These are phyloP conservation scores for Mallotus nudiflorus DNA, from an alignment of 345 rosid species.

Conservation along the genomic window DNA sequence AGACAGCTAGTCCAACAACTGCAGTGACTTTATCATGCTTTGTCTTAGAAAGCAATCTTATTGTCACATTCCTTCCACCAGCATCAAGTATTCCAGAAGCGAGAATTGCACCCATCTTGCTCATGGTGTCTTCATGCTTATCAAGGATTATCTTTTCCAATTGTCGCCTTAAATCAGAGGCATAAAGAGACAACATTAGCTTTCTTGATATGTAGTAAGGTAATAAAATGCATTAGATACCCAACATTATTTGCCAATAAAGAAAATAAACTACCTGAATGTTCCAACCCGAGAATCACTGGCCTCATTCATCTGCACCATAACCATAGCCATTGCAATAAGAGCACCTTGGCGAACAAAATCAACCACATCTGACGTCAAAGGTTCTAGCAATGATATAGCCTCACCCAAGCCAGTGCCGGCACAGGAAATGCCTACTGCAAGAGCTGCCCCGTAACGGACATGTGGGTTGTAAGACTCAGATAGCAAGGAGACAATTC, in stretches of 20 bases:
- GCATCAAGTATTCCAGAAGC: conserved; percentile 99
- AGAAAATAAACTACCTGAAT: conserved; percentile 58
- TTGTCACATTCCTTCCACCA: conserved; percentile 99
- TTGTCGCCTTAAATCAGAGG: conserved; percentile 63
- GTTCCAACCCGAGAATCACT: conserved; percentile 96
- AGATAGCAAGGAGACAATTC: conserved; percentile 91
- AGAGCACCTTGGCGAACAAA: conserved; percentile 99
- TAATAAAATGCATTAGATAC: not conserved
- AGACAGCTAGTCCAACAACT: conserved; percentile 95
- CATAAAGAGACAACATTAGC: not conserved
- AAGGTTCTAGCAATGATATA: conserved; percentile 94
- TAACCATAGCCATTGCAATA: conserved; percentile 99
- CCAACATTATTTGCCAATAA: not conserved
- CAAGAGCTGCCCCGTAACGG: conserved; percentile 99
- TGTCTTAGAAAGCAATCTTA: conserved; percentile 89
- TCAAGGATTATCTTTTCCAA: conserved; percentile 92
- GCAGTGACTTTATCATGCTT: conserved; percentile 96
- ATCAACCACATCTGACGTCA: conserved; percentile 96
- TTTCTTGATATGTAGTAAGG: not conserved
- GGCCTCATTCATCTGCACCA: conserved; percentile 95
- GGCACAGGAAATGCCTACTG: conserved; percentile 99
- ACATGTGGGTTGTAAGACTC: conserved; percentile 99
- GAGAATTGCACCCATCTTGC: conserved; percentile 99
- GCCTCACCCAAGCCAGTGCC: conserved; percentile 99
- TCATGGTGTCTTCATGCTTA: conserved; percentile 98